Evolutionary conservation across 2,329 filamentous ascomycete species (phyloP).

Genomic region (Fusarium equiseti): DNA sequence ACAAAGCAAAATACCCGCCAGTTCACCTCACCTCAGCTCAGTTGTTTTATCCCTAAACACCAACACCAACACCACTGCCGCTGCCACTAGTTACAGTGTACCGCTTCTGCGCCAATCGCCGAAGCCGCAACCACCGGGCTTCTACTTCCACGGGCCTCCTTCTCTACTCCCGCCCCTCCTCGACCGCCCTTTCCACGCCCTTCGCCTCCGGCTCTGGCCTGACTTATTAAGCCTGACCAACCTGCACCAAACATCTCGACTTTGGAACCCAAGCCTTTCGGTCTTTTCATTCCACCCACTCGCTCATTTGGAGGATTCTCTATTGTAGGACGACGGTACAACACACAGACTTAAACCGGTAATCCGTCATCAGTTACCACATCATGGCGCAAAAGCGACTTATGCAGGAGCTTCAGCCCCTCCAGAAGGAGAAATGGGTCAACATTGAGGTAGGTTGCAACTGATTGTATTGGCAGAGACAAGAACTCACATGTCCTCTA

Average conservation of each 20-base stretch:
- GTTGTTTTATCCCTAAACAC: constrained; percentile 12
- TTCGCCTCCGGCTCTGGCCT: constrained; percentile 40
- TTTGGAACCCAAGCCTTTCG: not conserved
- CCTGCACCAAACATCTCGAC: constrained; percentile 18
- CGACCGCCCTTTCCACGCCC: constrained; percentile 46
- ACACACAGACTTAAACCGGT: not conserved
- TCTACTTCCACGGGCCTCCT: constrained; percentile 1
- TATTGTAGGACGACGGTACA: not conserved
- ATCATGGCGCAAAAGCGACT: constrained; percentile 76
- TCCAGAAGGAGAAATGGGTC: constrained; percentile 93
- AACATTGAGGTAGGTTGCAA: constrained; percentile 78
- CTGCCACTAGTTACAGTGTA: constrained; percentile 6
- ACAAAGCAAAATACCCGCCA: constrained; percentile 21
- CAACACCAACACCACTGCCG: constrained; percentile 1
- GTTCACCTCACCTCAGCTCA: constrained; percentile 6
- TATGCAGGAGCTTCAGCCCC: constrained; percentile 86
- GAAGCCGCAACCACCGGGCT: constrained; percentile 34
- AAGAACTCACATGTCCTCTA: constrained; percentile 53
- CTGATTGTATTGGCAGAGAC: not conserved
- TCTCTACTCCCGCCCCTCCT: constrained; percentile 22
- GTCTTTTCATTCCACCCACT: constrained; percentile 6
- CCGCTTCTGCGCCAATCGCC: constrained; percentile 30
- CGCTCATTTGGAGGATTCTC: constrained; percentile 14
- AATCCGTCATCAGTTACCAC: constrained; percentile 3
- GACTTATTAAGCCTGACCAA: constrained; percentile 42